Evolutionary conservation across 2,329 filamentous ascomycete genomes (phyloP), one percentile per base, ranked within the genome.

Genomic region (Exophiala bonariae): DNA sequence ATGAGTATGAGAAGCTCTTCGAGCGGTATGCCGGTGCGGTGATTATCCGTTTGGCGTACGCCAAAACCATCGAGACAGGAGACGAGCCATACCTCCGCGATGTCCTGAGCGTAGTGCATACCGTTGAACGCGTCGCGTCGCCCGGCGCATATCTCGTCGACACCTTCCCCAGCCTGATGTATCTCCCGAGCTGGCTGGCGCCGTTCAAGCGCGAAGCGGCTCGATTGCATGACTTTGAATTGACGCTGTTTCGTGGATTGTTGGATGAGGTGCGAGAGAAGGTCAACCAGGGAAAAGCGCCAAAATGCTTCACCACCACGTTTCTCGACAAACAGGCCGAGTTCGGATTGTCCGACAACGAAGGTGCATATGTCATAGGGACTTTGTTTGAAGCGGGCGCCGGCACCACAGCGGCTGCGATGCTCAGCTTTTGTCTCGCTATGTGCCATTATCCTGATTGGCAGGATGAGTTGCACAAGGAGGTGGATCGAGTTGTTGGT

Each of bases 81-180:
- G 56, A 65, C 2, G 68, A 70, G 23, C 50, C 55, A 1, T 47
- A 61, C 30, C 56, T 68, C 4, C 52, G 56, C 3, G 53, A 59
- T 16, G 63, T 70, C 19, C 55, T 66, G n/a, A 52, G 60, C 11
- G 60, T 69, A 8, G 59, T 63, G 13, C 61, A 64, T 37, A 64
- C 57, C 14, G 59, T 71, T 7, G 67, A 66, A 47, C 59, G 63
- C 9, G 63, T 67, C 3, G 65, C 61, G 4, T 63, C 62, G 5
- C 67, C 67, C 8, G 70, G 70, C 3, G 60, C 63, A 8, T 67
- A 66, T 50, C 54, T 66, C 16, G 63, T 66, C 10, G 63, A 67
- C 52, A 56, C 55, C 5, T 59, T 67, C 37, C 63, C 63, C 5
- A 44, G 52, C 19, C 43, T 67, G 26, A 59, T 62, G 58, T 43